Conservation (phyloP, 441 rosid species). For the Mallotus repandus region DNA sequence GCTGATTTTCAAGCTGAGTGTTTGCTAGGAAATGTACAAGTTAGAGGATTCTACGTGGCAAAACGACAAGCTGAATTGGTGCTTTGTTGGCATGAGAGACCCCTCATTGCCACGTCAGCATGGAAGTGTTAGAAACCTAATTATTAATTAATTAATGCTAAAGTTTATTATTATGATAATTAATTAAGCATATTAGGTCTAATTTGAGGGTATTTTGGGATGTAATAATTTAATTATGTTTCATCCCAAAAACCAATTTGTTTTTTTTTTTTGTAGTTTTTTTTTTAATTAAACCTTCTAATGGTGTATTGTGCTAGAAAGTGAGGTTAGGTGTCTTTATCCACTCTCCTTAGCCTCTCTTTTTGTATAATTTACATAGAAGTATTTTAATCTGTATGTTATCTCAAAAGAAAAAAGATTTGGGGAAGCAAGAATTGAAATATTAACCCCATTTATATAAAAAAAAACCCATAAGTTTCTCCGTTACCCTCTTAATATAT, state of each 20-base stretch:
- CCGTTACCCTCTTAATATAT: no score
- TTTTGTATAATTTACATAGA: no score
- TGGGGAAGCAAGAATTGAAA: background rate
- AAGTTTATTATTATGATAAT: background rate
- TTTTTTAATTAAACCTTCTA: background rate
- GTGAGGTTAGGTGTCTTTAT: background rate
- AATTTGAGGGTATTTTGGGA: background rate
- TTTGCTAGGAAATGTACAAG: conserved; percentile 68
- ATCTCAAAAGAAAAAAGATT: background rate
- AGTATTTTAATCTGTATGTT: background rate
- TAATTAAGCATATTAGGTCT: background rate
- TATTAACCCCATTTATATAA: conserved; percentile 1
- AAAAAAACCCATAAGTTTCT: no score
- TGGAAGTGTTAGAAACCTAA: conserved; percentile 56
- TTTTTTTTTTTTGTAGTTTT: background rate
- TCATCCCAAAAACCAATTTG: conserved; percentile 3
- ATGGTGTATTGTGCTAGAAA: background rate
- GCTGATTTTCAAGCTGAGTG: conserved; percentile 81
- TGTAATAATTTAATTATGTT: conserved; percentile 15
- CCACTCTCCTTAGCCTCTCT: no score
- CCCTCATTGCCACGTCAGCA: conserved; percentile 80
- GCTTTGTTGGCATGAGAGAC: conserved; percentile 86
- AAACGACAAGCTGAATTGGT: conserved; percentile 82
- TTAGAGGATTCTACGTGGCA: conserved; percentile 84
- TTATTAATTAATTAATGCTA: background rate